A percentile compares a stretch with the other conserved stretches of the same genome.
Evolutionary conservation across 1,139 yeast species (phyloP).

Genomic region (Suhomyces wounanorum): DNA sequence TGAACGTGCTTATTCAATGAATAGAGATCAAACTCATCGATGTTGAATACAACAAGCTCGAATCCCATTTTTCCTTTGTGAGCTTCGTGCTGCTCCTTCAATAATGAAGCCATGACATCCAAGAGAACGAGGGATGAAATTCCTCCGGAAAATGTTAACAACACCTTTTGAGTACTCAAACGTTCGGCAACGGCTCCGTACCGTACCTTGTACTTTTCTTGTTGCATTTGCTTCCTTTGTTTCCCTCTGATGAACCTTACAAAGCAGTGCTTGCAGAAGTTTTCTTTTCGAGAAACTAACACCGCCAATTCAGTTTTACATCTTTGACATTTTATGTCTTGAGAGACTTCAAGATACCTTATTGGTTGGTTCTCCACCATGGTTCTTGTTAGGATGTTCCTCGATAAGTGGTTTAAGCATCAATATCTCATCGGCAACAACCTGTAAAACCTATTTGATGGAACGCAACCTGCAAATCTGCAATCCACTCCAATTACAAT

Average conservation of each 20-base stretch:
- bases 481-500: background rate
- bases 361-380: slow-evolving; percentile 19
- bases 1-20: slow-evolving; percentile 20
- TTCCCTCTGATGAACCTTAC: slow-evolving; percentile 71
- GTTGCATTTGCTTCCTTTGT: slow-evolving; percentile 74
- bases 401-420: background rate
- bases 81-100: slow-evolving; percentile 58
- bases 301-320: slow-evolving; percentile 54
- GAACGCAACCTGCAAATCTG: background rate
- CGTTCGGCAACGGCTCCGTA: slow-evolving; percentile 41
- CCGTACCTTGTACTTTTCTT: slow-evolving; percentile 69
- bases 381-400: background rate
- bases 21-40: slow-evolving; percentile 41
- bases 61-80: slow-evolving; percentile 75
- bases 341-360: slow-evolving; percentile 19
- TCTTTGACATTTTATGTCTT: slow-evolving; percentile 37
- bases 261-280: slow-evolving; percentile 72
- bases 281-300: slow-evolving; percentile 65
- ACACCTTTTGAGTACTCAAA: slow-evolving; percentile 41
- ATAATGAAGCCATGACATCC: slow-evolving; percentile 63
- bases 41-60: slow-evolving; percentile 53
- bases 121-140: slow-evolving; percentile 64
- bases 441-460: background rate
- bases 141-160: slow-evolving; percentile 69
- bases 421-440: slow-evolving; percentile 8